A percentile compares a stretch with the other conserved stretches of the same genome.
phyloP scores from a whole-genome alignment of 1,284 basidiomycete genomes.

The Schizopora paradoxa region DNA sequence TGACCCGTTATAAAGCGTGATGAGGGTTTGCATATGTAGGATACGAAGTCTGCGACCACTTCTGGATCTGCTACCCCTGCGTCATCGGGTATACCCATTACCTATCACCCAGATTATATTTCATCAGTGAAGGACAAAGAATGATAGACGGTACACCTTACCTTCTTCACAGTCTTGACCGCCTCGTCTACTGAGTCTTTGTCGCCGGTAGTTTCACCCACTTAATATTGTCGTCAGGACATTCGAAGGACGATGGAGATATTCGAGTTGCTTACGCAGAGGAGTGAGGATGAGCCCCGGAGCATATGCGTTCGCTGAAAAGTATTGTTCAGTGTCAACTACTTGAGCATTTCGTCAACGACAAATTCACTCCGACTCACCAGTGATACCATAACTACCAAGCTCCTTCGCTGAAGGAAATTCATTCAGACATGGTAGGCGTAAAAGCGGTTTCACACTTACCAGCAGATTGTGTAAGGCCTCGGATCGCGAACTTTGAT shows the following conservation, averaged over 20 bases:
- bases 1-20: conserved; percentile 3
- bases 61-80: not conserved
- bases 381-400: not conserved
- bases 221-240: too few species aligned
- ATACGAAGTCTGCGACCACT: not conserved
- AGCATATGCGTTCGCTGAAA: conserved; percentile 27
- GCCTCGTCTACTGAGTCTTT: too few species aligned
- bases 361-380: not conserved
- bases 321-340: too few species aligned
- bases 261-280: too few species aligned
- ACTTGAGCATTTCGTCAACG: conserved; percentile 11
- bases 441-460: not conserved
- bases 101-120: too few species aligned
- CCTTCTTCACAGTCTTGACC: too few species aligned
- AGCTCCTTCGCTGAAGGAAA: not conserved
- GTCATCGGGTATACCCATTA: not conserved
- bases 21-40: conserved; percentile 1
- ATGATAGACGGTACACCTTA: too few species aligned
- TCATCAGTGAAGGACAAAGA: too few species aligned
- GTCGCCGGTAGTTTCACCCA: too few species aligned
- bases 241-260: too few species aligned
- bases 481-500: conserved; percentile 5
- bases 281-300: conserved; percentile 15
- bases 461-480: conserved; percentile 6
- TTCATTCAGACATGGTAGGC: not conserved